phyloP scores from a whole-genome alignment of 2,329 filamentous ascomycete genomes.

The Berkeleyomyces basicola region DNA sequence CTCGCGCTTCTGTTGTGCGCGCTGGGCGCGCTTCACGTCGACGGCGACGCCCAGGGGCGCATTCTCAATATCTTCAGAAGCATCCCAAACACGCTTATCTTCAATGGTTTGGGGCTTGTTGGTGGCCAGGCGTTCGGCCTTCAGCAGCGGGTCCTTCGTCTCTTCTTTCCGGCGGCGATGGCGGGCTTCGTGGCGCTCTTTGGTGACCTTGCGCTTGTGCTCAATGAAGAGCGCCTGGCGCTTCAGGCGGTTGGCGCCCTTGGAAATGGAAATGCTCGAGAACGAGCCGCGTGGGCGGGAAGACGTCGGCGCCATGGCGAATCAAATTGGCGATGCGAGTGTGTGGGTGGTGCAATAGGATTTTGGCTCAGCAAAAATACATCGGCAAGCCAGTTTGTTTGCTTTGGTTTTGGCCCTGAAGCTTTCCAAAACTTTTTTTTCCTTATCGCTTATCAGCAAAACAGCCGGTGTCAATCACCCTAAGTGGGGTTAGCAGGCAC shows the following conservation, averaged over 20 bases:
- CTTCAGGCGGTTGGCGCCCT: conserved; percentile 58
- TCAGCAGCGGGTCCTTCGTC: conserved; percentile 61
- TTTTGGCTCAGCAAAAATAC: neutral
- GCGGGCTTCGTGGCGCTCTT: conserved; percentile 57
- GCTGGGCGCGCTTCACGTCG: conserved; percentile 39
- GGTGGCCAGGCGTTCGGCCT: conserved; percentile 52
- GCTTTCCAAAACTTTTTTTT: conserved; percentile 12
- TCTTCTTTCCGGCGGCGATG: conserved; percentile 73
- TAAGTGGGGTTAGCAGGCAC: neutral
- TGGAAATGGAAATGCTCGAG: conserved; percentile 21
- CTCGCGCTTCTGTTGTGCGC: conserved; percentile 36
- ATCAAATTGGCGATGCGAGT: neutral
- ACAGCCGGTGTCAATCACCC: neutral
- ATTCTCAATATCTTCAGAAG: conserved; percentile 37
- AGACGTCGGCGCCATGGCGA: conserved; percentile 16
- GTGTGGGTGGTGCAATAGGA: neutral
- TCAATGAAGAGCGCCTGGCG: conserved; percentile 64
- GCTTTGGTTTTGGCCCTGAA: neutral
- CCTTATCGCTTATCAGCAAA: conserved; percentile 9
- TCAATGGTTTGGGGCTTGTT: conserved; percentile 75
- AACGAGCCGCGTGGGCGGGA: conserved; percentile 13
- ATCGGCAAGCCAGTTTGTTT: neutral
- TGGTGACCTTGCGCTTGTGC: conserved; percentile 61
- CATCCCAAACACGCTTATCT: conserved; percentile 79
- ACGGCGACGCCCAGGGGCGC: conserved; percentile 40